Base-by-base conservation (phyloP, 2,329 filamentous ascomycete species). In the Fusarium tjaetaba region DNA sequence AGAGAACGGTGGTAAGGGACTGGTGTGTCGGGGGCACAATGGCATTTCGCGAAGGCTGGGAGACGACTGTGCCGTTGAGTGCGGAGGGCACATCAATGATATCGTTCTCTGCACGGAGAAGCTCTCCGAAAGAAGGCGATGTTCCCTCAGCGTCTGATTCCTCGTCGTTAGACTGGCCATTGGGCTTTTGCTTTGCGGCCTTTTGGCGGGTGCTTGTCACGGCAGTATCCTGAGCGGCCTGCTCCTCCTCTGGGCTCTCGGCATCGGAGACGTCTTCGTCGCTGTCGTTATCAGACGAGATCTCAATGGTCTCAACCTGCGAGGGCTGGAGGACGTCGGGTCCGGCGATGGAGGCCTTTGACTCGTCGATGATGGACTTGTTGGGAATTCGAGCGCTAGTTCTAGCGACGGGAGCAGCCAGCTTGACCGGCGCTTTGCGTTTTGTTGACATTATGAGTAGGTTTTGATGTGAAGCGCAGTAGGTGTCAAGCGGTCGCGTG, bases 1-100 rank as follows among this genome's bases (percentile, higher is more conserved):
- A 92, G 68, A 99, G 91, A n/a, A 98, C 94, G 10, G 94, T 97
- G 53, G 93, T 93, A 57, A 99, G 89, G 11, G 96, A 97, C 67
- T 94, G 91, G 67, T 93, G 91, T 18, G 91, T 91, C 18, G 92
- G 93, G 26, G 90, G 85, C 24, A 88, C 87, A 70, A 92, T 85
- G 61, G 84, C 82, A 68, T 85, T 85, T 79, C 82, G 82, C 49
- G 85, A 71, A 81, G 85, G 65, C 83, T 85, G 73, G 82, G 84
- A 71, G 20, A 82, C 77, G 43, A 82, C 73, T 51, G 73, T 77
- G 66, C 70, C 65, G 16, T 55, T 75, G 39, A 78, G 67, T 26
- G 76, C 70, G 32, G 78, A 66, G 48, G 91, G 84, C 11, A 97
- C 94, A 75, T 97, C 93, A 77, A 97, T 92, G 56, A 92, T 89